These are phyloP conservation scores for Nigrograna mackinnonii DNA, from an alignment of 2,329 filamentous ascomycete genomes.

Conservation along the genomic window DNA sequence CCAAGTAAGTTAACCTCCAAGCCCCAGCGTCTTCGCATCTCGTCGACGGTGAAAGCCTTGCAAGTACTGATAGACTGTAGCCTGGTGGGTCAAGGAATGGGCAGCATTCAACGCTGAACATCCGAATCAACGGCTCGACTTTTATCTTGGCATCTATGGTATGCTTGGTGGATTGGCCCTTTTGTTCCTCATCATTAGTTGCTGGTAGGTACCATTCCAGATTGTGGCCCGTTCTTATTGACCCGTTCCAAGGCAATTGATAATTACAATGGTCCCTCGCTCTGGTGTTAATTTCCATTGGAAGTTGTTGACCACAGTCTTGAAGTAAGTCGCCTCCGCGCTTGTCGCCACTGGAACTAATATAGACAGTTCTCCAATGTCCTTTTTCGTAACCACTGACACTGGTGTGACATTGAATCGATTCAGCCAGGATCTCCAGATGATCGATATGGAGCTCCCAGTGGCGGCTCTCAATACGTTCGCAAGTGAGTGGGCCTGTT, in stretches of 20 bases:
- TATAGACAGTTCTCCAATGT: constrained; percentile 37
- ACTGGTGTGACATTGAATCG: constrained; percentile 51
- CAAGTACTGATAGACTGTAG: constrained; percentile 14
- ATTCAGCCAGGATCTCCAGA: constrained; percentile 52
- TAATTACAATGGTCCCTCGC: constrained; percentile 57
- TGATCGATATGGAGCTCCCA: constrained; percentile 51
- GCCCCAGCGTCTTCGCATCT: too few species aligned
- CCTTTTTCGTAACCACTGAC: constrained; percentile 49
- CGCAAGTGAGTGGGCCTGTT: constrained; percentile 21
- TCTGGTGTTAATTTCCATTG: constrained; percentile 56
- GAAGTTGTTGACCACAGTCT: constrained; percentile 52
- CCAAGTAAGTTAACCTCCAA: constrained; percentile 29
- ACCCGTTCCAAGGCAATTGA: constrained; percentile 45
- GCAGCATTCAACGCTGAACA: constrained; percentile 44
- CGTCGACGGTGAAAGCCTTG: too few species aligned
- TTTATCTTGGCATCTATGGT: constrained; percentile 36
- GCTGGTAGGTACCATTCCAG: constrained; percentile 21
- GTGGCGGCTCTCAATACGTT: constrained; percentile 36
- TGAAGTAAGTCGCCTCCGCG: constrained; percentile 37
- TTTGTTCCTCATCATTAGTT: constrained; percentile 31
- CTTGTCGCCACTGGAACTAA: constrained; percentile 8
- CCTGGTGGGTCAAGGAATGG: constrained; percentile 55
- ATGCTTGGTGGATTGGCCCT: constrained; percentile 30
- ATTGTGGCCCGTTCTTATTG: not conserved
- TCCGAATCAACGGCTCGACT: constrained; percentile 41